Base-by-base conservation (phyloP, 345 rosid genomes). In the Dipteronia sinensis region DNA sequence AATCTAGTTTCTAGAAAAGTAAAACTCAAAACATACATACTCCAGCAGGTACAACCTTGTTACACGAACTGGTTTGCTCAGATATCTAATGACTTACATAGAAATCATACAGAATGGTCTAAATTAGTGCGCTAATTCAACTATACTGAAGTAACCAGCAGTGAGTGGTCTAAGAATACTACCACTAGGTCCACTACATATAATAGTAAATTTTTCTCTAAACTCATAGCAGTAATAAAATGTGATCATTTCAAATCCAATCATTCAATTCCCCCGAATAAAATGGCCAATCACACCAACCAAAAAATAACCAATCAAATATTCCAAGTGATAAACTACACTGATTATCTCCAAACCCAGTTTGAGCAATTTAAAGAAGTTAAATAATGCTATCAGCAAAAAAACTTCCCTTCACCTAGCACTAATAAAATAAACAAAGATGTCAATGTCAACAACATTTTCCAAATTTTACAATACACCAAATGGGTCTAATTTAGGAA, bases 161-260 rank as follows among this genome's bases (percentile, higher is more conserved):
- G 55, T 49, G 55, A 49, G 19, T 51, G 56, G 56, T 51, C 5
- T 44, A 51, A 51, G 56, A 51, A 15, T 51, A 51, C 19, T 16
- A 51, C 17, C 56, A 3, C 31, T 29, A n/a, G 31, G 31, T 29
- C 31, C 31, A 58, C 20, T 59, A 58, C 63, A n/a, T 27, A 58
- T 6, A n/a, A 58, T 20, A 58, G 22, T 58, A 58, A 58, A 20
- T 58, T 20, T 58, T 20, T 58, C 63, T 58, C 63, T 59, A 19
- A 20, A 20, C 10, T 59, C 27, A 22, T 59, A 22, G 12, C 27
- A 20, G 27, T 20, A 59, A 25, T 22, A 59, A 59, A 56, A 72
- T 53, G 65, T 13, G 31, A 72, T 38, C 7, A 56, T 58, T 34
- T 58, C 75, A 34, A 72, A 56, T 58, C 51, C 75, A 72, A 40